Evolutionary conservation across 331 rosid genomes (phyloP).

Genomic region (Dryas integrifolia): DNA sequence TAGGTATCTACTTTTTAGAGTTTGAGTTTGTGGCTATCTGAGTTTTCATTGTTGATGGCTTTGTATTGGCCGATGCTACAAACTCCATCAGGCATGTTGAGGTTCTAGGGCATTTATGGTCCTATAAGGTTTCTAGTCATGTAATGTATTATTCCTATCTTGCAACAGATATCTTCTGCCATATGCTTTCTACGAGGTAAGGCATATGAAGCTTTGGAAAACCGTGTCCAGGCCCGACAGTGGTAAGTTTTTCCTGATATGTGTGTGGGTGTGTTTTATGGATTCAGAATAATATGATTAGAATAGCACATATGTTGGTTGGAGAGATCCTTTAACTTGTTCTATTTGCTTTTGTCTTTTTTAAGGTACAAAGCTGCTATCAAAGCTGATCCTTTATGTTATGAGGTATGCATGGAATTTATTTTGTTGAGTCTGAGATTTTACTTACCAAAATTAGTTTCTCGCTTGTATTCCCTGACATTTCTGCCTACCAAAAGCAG

Average conservation of each 20-base stretch:
- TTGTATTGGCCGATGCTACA: too few relatives aligned
- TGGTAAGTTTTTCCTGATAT: conserved; percentile 51
- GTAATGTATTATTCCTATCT: conserved; percentile 4
- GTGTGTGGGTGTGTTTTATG: not conserved
- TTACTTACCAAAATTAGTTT: not conserved
- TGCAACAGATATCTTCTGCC: conserved; percentile 80
- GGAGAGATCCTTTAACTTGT: conserved; percentile 12
- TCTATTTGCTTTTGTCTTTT: conserved; percentile 1
- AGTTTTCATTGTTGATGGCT: not conserved
- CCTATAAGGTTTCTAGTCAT: not conserved
- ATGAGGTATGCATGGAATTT: conserved; percentile 63
- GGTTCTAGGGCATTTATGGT: too few relatives aligned
- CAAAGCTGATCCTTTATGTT: conserved; percentile 93
- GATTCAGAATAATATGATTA: not conserved
- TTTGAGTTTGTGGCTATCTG: not conserved
- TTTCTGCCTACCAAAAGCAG: not conserved
- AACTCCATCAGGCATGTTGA: too few relatives aligned
- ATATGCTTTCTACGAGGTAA: conserved; percentile 86
- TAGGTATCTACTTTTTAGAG: not conserved
- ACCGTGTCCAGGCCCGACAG: conserved; percentile 81
- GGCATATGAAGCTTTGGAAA: conserved; percentile 91
- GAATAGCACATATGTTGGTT: conserved; percentile 8
- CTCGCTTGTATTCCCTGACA: not conserved
- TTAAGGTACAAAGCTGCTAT: conserved; percentile 93
- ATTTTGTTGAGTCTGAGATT: not conserved